These are phyloP conservation scores for Phylloporus sp. DNA, from an alignment of 768 basidiomycete genomes.

Conservation along the genomic window DNA sequence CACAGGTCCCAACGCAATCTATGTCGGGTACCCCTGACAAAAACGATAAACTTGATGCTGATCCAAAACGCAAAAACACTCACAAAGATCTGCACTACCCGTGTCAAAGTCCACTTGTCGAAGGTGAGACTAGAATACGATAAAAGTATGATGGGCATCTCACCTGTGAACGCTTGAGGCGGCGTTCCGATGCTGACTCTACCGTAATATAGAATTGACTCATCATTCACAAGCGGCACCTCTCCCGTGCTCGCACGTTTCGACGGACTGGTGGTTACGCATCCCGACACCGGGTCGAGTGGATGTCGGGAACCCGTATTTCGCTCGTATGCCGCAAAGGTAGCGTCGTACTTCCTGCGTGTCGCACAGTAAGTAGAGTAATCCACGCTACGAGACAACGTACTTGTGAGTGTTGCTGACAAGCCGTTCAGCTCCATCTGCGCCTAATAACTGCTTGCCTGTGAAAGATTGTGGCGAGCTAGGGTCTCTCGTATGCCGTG, in stretches of 20 bases:
- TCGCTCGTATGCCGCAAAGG: conserved; percentile 38
- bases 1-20: conserved; percentile 22
- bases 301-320: conserved; percentile 40
- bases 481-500: not conserved
- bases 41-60: not conserved
- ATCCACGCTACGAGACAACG: not conserved
- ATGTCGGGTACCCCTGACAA: conserved; percentile 32
- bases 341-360: conserved; percentile 39
- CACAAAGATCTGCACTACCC: conserved; percentile 44
- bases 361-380: not conserved
- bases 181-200: conserved; percentile 45
- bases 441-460: not conserved
- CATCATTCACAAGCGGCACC: conserved; percentile 29
- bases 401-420: conserved; percentile 6
- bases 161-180: conserved; percentile 36
- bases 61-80: not conserved
- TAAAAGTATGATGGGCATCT: not conserved
- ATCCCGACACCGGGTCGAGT: conserved; percentile 11
- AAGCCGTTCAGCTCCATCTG: not conserved
- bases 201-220: conserved; percentile 38
- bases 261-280: not conserved
- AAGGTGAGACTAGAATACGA: not conserved
- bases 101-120: conserved; percentile 46
- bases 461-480: not conserved
- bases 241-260: conserved; percentile 18